Percentiles rank a stretch among this genome's conserved stretches.
These are phyloP conservation scores for Echinochloa phyllopogon DNA, from an alignment of 176 grass and related monocot species.

Conservation along the genomic window DNA sequence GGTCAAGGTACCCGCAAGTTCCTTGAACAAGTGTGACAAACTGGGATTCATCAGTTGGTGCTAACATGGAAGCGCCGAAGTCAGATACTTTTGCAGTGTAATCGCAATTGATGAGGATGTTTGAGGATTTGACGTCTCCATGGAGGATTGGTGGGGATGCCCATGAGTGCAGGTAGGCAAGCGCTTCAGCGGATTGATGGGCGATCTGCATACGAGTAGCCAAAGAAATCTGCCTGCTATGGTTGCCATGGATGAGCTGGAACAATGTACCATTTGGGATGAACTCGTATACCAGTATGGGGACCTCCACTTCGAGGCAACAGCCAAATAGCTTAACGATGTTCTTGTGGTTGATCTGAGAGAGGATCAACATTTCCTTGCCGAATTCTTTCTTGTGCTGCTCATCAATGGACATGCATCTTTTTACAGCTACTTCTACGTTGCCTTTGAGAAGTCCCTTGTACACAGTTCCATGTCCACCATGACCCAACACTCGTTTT, in stretches of 20 bases:
- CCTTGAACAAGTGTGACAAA: slow-evolving; percentile 59
- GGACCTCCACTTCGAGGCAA: slow-evolving; percentile 28
- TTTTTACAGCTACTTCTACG: slow-evolving; percentile 28
- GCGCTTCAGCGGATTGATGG: background rate
- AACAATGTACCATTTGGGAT: slow-evolving; percentile 27
- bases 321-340: slow-evolving; percentile 21
- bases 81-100: slow-evolving; percentile 35
- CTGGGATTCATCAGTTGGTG: slow-evolving; percentile 32
- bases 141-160: slow-evolving; percentile 26
- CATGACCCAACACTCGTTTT: background rate
- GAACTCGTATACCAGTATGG: slow-evolving; percentile 25
- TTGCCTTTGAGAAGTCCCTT: slow-evolving; percentile 14
- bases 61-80: slow-evolving; percentile 12
- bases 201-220: slow-evolving; percentile 13
- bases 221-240: background rate
- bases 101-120: slow-evolving; percentile 19
- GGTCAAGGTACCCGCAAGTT: slow-evolving; percentile 57
- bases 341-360: slow-evolving; percentile 31
- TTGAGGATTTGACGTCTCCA: slow-evolving; percentile 18
- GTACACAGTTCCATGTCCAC: slow-evolving; percentile 28
- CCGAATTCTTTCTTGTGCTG: slow-evolving; percentile 26
- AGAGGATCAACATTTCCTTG: slow-evolving; percentile 26
- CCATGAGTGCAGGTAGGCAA: slow-evolving; percentile 22
- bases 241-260: background rate
- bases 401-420: background rate